Evolutionary conservation across 1,284 basidiomycete species (phyloP).

Genomic region (Puccinia sorghi): DNA sequence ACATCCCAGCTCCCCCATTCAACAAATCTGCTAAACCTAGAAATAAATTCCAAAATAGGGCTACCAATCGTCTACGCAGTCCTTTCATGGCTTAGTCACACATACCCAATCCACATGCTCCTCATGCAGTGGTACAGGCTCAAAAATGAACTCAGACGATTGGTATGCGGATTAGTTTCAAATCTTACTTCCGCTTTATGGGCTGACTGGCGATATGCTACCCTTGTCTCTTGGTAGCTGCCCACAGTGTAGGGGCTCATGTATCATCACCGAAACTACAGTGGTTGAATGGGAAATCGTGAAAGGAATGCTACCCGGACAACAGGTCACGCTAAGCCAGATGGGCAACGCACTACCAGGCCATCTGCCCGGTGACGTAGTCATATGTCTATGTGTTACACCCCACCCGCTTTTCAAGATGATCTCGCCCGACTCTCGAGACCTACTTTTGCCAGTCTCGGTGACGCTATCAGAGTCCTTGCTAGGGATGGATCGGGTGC

Average conservation of each 20-base stretch:
- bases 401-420: conserved; percentile 37
- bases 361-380: conserved; percentile 35
- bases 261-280: conserved; percentile 1
- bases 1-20: background rate
- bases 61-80: conserved; percentile 9
- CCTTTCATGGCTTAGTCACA: background rate
- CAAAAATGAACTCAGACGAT: conserved; percentile 28
- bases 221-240: background rate
- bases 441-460: conserved; percentile 57
- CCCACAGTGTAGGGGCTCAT: conserved; percentile 24
- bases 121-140: conserved; percentile 22
- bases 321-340: conserved; percentile 1
- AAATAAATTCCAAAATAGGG: background rate
- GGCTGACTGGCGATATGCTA: background rate
- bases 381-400: conserved; percentile 8
- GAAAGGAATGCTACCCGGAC: conserved; percentile 34
- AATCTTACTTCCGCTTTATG: too few species aligned
- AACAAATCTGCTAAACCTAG: background rate
- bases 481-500: conserved; percentile 80
- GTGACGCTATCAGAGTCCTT: conserved; percentile 90
- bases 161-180: conserved; percentile 15
- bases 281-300: conserved; percentile 24
- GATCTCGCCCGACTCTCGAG: conserved; percentile 57
- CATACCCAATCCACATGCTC: conserved; percentile 16
- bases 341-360: conserved; percentile 31